Base-by-base conservation (phyloP, 2,329 filamentous ascomycete genomes). In the Penicillium brasilianum region DNA sequence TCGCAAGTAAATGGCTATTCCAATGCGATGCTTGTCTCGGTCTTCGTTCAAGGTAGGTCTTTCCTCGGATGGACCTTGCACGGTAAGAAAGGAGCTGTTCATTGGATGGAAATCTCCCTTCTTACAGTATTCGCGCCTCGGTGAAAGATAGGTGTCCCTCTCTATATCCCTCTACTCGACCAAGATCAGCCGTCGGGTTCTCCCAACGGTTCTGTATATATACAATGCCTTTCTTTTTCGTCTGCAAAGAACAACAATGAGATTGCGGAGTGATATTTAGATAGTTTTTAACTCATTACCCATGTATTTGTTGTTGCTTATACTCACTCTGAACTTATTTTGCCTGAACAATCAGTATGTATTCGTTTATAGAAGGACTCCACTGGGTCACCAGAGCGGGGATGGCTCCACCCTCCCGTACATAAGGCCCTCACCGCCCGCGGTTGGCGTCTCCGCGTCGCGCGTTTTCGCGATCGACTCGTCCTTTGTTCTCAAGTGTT, bases 1-100 rank as follows among this genome's bases (percentile, higher is more conserved):
- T 36, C 66, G 71, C 22, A 76, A 75, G 60, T 78, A 75, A 65
- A 58, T 28, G n/a, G 13, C 22, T 1, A 25, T 30, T 8, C 44
- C 18, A 18, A 20, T 11, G 20, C 20, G 10, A 16, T 14, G 32
- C 28, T 18, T 18, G 13, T 18, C 25, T 30, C 37, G 36, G 14
- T 22, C 25, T n/a, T 25, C 9, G 13, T 13, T 34, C 14, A 28
- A 34, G 46, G 28, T 13, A 5, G 11, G 48, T 20, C n/a, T 10
- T 50, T 34, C 11, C 48, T 9, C 30, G 30, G 11, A 14, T 3
- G 30, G 10, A 32, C 16, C 20, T 34, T 11, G 16, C 13, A 4
- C 5, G 10, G 32, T 25, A 14, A 34, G 28, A 34, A 34, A n/a
- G 25, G 25, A 30, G 14, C 44, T 48, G 25, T 25, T 3, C 6